phyloP scores from a whole-genome alignment of 441 rosid species.

The Biscutella laevigata region DNA sequence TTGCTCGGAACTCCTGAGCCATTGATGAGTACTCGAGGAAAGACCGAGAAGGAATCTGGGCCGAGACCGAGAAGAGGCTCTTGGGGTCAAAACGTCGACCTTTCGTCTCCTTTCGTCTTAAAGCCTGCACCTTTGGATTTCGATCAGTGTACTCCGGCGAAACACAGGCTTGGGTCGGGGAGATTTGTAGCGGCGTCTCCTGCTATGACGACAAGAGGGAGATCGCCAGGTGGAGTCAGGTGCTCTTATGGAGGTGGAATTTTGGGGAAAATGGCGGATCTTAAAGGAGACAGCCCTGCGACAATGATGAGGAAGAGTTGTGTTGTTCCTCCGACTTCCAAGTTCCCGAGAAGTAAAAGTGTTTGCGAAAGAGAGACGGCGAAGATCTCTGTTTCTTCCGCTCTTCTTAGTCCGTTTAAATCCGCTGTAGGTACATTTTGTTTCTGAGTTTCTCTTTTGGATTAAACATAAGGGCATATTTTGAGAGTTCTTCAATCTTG shows the following conservation, averaged over 20 bases:
- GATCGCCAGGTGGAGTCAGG: constrained; percentile 38
- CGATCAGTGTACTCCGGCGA: constrained; percentile 75
- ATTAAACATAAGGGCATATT: neutral
- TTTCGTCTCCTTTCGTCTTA: constrained; percentile 52
- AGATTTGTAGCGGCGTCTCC: constrained; percentile 42
- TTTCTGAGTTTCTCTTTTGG: neutral
- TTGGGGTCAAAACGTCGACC: constrained; percentile 51
- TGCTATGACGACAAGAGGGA: constrained; percentile 35
- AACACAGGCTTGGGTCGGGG: constrained; percentile 26
- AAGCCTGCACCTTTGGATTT: constrained; percentile 81
- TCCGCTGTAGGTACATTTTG: constrained; percentile 81
- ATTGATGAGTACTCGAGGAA: constrained; percentile 48
- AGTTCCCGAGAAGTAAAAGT: constrained; percentile 68
- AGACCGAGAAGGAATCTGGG: constrained; percentile 34
- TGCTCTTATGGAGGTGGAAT: constrained; percentile 68
- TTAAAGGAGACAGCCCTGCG: constrained; percentile 55
- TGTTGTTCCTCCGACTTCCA: constrained; percentile 41
- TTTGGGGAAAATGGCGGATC: constrained; percentile 46
- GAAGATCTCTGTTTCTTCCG: constrained; percentile 33
- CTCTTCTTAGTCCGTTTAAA: constrained; percentile 49
- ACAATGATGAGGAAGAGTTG: constrained; percentile 70
- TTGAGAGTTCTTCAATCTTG: neutral
- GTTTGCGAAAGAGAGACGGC: constrained; percentile 48
- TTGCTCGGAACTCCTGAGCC: constrained; percentile 79
- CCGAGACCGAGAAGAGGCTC: constrained; percentile 59